Percentiles rank a stretch among this genome's conserved stretches.
phyloP scores from a whole-genome alignment of 345 rosid genomes.

The Eucalyptus regnans region DNA sequence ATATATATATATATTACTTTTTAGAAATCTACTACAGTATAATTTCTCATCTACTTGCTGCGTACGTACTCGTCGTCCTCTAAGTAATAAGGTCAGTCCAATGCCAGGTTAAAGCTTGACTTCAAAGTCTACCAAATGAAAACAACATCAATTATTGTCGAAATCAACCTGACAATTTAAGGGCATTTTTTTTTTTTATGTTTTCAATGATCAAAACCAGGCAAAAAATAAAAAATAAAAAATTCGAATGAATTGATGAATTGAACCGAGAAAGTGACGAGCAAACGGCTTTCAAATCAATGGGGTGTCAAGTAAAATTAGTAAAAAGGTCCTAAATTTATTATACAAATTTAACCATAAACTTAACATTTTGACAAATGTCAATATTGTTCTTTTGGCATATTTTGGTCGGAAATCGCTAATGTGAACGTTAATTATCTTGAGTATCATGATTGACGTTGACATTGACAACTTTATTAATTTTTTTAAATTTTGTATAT shows the following conservation, averaged over 20 bases:
- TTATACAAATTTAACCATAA: background rate
- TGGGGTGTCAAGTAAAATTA: background rate
- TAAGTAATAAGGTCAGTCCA: background rate
- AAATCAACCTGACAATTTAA: background rate
- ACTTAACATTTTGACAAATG: background rate
- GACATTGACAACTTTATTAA: accelerated
- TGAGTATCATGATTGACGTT: accelerated
- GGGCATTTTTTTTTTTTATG: background rate
- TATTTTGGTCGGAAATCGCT: accelerated
- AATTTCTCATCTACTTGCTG: background rate
- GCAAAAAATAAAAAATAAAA: background rate
- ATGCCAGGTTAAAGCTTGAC: background rate
- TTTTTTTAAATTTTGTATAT: too few relatives aligned
- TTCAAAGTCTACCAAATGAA: background rate
- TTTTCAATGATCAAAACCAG: background rate
- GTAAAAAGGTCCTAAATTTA: too few relatives aligned
- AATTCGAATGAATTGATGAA: background rate
- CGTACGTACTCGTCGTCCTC: background rate
- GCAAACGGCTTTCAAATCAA: background rate
- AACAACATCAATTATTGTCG: accelerated
- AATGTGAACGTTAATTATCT: accelerated
- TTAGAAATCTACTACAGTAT: background rate
- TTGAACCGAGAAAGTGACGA: background rate
- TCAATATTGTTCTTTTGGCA: background rate
- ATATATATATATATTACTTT: too few relatives aligned